These are phyloP conservation scores for Phyllosticta citribraziliensis DNA, from an alignment of 2,329 filamentous ascomycete species.

Conservation along the genomic window DNA sequence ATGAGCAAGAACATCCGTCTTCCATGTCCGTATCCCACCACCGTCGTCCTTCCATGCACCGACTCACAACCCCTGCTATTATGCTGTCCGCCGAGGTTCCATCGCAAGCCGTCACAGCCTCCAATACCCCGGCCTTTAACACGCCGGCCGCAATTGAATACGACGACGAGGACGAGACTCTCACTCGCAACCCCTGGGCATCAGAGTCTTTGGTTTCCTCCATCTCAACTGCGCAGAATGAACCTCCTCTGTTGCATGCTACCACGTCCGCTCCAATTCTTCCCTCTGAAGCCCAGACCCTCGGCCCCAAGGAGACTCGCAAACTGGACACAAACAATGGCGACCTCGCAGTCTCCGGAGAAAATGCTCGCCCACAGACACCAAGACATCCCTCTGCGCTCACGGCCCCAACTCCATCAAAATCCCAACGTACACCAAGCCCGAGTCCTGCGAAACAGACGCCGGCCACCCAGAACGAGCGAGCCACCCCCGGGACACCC, in stretches of 20 bases:
- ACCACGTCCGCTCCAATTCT: constrained; percentile 21
- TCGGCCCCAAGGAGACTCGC: not conserved
- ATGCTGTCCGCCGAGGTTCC: constrained; percentile 2
- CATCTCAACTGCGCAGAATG: not conserved
- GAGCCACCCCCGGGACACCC: not conserved
- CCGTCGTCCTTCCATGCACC: constrained; percentile 3
- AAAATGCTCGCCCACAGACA: not conserved
- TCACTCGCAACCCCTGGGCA: constrained; percentile 9
- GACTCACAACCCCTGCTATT: constrained; percentile 3
- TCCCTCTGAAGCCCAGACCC: constrained; percentile 12
- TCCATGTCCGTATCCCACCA: constrained; percentile 1
- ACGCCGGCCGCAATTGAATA: constrained; percentile 4
- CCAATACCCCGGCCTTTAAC: not conserved
- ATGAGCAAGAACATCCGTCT: not conserved
- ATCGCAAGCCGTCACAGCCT: constrained; percentile 4
- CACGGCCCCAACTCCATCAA: not conserved
- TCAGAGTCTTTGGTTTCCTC: not conserved
- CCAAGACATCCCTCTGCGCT: not conserved
- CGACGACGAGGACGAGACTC: not conserved
- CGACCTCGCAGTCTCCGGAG: not conserved
- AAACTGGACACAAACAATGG: not conserved
- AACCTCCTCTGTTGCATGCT: constrained; percentile 19
- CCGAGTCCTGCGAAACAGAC: not conserved
- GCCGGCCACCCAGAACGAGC: not conserved
- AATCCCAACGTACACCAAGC: not conserved